A percentile compares a stretch with the other conserved stretches of the same genome.
Evolutionary conservation across 805 yeast species (phyloP).

Genomic region (Candida stauntonica): DNA sequence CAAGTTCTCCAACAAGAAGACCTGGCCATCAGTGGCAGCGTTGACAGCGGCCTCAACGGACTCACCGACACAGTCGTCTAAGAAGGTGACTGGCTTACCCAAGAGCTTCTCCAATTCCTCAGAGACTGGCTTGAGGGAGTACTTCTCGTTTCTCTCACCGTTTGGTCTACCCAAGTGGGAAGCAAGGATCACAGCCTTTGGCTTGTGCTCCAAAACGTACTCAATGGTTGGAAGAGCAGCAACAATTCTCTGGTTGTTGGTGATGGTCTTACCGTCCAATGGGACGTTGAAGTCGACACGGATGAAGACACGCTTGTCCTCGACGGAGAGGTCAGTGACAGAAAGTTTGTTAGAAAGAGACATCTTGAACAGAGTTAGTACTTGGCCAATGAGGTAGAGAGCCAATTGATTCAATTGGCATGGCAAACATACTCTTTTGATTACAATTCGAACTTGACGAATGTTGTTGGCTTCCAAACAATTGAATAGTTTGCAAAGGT

Average conservation of each 20-base stretch:
- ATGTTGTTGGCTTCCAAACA: neutral
- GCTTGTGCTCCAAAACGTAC: slow-evolving; percentile 87
- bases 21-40: slow-evolving; percentile 70
- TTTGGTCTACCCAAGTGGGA: slow-evolving; percentile 99
- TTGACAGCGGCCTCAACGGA: slow-evolving; percentile 81
- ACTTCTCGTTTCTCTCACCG: slow-evolving; percentile 83
- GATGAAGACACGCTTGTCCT: slow-evolving; percentile 94
- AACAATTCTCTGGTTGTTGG: slow-evolving; percentile 99
- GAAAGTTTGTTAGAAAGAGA: slow-evolving; percentile 91
- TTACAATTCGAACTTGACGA: slow-evolving; percentile 2
- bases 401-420: neutral
- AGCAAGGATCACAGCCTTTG: slow-evolving; percentile 88
- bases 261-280: slow-evolving; percentile 92
- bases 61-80: slow-evolving; percentile 87
- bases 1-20: slow-evolving; percentile 91
- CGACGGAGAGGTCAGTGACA: slow-evolving; percentile 82
- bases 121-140: slow-evolving; percentile 91
- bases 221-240: slow-evolving; percentile 99
- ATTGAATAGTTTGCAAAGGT: neutral
- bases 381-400: neutral
- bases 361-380: slow-evolving; percentile 43
- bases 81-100: slow-evolving; percentile 71
- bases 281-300: slow-evolving; percentile 97
- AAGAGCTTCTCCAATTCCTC: slow-evolving; percentile 79
- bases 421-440: slow-evolving; percentile 5